Conservation (phyloP, 2,329 filamentous ascomycete species). For the Periconia sp. region DNA sequence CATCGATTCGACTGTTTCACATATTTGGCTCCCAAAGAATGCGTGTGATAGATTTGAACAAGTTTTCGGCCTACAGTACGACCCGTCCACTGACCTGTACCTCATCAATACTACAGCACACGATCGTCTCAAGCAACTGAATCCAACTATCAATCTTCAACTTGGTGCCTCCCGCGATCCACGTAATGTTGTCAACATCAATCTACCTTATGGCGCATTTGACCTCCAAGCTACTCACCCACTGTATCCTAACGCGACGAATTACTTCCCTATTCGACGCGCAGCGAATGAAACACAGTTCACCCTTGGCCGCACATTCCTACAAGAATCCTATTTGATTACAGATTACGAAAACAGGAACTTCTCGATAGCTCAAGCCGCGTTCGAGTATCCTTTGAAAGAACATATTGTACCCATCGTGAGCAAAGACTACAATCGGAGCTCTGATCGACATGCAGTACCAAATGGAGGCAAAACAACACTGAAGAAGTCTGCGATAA, state of each 20-base stretch:
- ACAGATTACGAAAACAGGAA: conserved; percentile 46
- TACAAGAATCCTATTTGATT: conserved; percentile 63
- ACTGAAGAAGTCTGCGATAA: too few species aligned
- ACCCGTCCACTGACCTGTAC: conserved; percentile 40
- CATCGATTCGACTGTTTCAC: conserved; percentile 37
- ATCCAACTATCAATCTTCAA: conserved; percentile 38
- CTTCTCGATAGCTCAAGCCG: conserved; percentile 30
- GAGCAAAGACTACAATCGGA: conserved; percentile 28
- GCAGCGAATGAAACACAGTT: conserved; percentile 55
- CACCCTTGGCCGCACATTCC: conserved; percentile 65
- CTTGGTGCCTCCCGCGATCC: conserved; percentile 25
- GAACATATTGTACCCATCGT: conserved; percentile 24
- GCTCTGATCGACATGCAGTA: too few species aligned
- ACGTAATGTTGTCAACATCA: conserved; percentile 37
- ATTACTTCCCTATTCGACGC: conserved; percentile 66
- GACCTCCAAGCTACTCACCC: conserved; percentile 50
- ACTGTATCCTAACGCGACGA: conserved; percentile 61
- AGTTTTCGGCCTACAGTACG: conserved; percentile 42
- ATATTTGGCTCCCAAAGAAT: conserved; percentile 35
- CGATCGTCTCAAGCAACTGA: conserved; percentile 23
- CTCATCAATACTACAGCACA: conserved; percentile 43
- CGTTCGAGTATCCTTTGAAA: conserved; percentile 15
- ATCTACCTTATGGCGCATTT: conserved; percentile 49
- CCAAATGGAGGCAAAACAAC: too few species aligned
- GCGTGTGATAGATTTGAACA: conserved; percentile 31